These are phyloP conservation scores for Trichoderma semiorbis DNA, from an alignment of 2,329 filamentous ascomycete species.

Conservation along the genomic window DNA sequence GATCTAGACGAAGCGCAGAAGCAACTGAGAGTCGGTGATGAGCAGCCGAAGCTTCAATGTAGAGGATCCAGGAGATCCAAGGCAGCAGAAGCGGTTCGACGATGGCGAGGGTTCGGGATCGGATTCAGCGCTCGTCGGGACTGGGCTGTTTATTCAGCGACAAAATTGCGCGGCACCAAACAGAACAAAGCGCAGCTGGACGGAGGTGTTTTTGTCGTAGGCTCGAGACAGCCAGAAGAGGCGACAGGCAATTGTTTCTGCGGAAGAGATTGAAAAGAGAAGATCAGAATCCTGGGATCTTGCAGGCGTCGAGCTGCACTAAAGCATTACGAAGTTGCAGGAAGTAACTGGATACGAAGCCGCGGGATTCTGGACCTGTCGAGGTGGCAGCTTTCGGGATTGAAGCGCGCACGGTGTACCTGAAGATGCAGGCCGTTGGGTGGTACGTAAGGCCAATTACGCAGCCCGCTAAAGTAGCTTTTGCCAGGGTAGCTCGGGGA, in stretches of 20 bases:
- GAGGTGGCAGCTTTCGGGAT: conserved; percentile 16
- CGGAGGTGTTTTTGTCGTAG: neutral
- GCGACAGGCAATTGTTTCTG: neutral
- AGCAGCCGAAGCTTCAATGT: neutral
- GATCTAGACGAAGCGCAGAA: neutral
- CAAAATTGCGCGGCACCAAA: conserved; percentile 10
- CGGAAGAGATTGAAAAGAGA: neutral
- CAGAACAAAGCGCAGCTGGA: neutral
- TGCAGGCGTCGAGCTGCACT: neutral
- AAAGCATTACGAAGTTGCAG: neutral
- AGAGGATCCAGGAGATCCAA: neutral
- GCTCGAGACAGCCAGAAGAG: neutral
- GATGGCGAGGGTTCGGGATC: neutral
- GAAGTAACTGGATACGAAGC: neutral
- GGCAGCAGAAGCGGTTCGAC: neutral
- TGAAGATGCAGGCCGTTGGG: conserved; percentile 3
- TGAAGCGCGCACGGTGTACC: conserved; percentile 14
- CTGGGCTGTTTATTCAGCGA: neutral
- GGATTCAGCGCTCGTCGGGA: neutral
- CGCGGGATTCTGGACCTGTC: neutral
- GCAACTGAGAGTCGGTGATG: neutral
- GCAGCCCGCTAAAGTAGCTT: conserved; percentile 3
- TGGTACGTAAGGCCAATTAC: conserved; percentile 18
- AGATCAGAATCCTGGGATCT: neutral
- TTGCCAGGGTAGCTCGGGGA: neutral